Percentiles rank a stretch among this genome's conserved stretches.
phyloP scores from a whole-genome alignment of 2,329 filamentous ascomycete genomes.

The Myriosclerotinia curreyana region DNA sequence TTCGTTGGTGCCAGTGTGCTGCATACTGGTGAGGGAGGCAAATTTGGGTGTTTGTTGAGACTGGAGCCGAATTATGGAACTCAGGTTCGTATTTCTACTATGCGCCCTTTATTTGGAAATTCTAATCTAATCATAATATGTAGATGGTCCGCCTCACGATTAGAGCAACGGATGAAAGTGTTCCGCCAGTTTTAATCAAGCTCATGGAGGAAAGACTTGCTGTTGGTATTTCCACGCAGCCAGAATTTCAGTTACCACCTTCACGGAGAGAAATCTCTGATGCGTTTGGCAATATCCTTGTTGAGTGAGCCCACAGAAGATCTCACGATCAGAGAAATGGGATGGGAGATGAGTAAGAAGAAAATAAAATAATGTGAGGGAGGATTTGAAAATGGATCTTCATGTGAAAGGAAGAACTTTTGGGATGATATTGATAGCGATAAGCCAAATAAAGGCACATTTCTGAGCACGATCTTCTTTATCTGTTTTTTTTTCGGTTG shows the following conservation, averaged over 20 bases:
- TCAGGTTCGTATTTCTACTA: conserved; percentile 60
- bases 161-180: conserved; percentile 85
- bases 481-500: not conserved
- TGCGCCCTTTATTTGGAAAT: not conserved
- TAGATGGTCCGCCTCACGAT: conserved; percentile 96
- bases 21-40: conserved; percentile 78
- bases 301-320: conserved; percentile 13
- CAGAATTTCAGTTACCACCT: conserved; percentile 31
- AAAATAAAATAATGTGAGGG: conserved; percentile 2
- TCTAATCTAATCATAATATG: not conserved
- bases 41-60: conserved; percentile 89
- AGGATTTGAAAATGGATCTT: not conserved
- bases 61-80: conserved; percentile 92
- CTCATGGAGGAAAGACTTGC: conserved; percentile 83
- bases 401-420: not conserved
- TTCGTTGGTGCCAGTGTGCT: conserved; percentile 86
- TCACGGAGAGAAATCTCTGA: conserved; percentile 37
- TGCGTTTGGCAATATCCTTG: conserved; percentile 38
- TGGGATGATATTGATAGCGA: not conserved
- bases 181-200: conserved; percentile 76
- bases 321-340: not conserved
- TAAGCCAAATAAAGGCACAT: not conserved
- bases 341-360: not conserved
- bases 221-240: conserved; percentile 42
- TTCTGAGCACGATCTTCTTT: conserved; percentile 3